Base-by-base conservation (phyloP, 345 rosid species). In the Salix suchowensis region DNA sequence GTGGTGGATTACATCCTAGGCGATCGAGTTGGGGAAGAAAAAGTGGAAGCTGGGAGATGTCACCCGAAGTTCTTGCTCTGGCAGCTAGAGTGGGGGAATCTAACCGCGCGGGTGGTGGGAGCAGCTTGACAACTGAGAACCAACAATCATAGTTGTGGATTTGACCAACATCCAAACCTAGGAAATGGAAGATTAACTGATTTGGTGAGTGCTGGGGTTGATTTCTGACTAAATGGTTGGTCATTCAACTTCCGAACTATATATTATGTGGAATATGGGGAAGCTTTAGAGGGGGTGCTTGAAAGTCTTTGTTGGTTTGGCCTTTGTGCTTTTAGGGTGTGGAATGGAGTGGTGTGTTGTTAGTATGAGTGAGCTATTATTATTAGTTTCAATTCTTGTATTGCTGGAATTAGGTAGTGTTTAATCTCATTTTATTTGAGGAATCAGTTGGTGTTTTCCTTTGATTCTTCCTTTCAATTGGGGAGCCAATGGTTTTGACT, bases 71-170 rank as follows among this genome's bases (percentile, higher is more conserved):
- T 76, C 90, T 89, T 67, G 97, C 94, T 30, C 86, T 94, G 86
- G 96, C 98, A 4, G 97, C 97, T 52, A 88, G 93, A 88, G 91
- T 87, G 23, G 95, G 98, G 71, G 96, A 91, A 42, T 87, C 93
- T 40, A 91, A 88, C 82, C 92, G 88, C 8, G 83, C 80, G 4
- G 87, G 83, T 21, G 94, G 89, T 52, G 81, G 92, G 70, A 77
- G 82, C 68, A 84, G 80, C 86, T 75, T 89, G 87, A 79, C 85
- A 60, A 71, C 82, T 14, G 93, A 91, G 84, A 87, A 78, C 79
- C 85, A 86, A 44, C 85, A 77, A 50, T 68, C 89, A 44, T 94
- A 90, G 84, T 76, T 18, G 4, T 7, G 58, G 37, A 68, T 42
- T 62, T 55, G 75, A 75, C 66, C 74, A 46, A 50, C 37, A 74